These are phyloP conservation scores for Panaeolus papilionaceus DNA, from an alignment of 768 basidiomycete species.

Conservation along the genomic window DNA sequence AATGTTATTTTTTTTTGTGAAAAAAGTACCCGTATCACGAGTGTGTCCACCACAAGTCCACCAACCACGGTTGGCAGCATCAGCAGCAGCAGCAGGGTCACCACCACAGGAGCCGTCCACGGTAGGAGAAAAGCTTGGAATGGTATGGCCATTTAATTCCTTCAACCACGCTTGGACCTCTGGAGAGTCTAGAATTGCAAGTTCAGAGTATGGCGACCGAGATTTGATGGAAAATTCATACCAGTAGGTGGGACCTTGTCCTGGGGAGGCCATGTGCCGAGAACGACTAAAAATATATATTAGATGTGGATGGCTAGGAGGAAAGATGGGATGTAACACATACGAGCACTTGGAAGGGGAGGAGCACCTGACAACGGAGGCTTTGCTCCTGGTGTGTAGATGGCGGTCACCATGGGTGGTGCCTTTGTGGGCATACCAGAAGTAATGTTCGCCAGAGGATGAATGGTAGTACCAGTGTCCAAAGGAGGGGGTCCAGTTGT, in stretches of 20 bases:
- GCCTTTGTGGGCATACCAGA: constrained; percentile 66
- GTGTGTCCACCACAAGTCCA: constrained; percentile 88
- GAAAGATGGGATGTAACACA: constrained; percentile 26
- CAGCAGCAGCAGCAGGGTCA: constrained; percentile 59
- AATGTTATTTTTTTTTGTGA: constrained; percentile 17
- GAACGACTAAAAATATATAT: constrained; percentile 45
- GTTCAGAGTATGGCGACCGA: constrained; percentile 7
- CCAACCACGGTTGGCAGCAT: constrained; percentile 77
- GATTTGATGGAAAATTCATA: constrained; percentile 34
- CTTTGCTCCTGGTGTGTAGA: constrained; percentile 63
- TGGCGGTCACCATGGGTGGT: constrained; percentile 54
- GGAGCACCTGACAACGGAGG: constrained; percentile 73
- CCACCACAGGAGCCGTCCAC: constrained; percentile 70
- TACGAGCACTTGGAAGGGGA: constrained; percentile 68
- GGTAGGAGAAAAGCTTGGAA: constrained; percentile 71
- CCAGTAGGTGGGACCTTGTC: constrained; percentile 67
- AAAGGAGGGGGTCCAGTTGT: constrained; percentile 50
- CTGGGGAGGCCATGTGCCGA: constrained; percentile 63
- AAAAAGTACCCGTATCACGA: constrained; percentile 47
- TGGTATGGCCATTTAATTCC: constrained; percentile 72
- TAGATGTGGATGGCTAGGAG: not conserved
- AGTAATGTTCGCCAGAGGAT: constrained; percentile 63
- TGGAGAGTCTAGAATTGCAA: constrained; percentile 46
- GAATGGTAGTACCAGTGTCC: constrained; percentile 54
- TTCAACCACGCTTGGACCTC: constrained; percentile 80